A percentile compares a stretch with the other conserved stretches of the same genome.
Conservation (phyloP, 2,329 filamentous ascomycete species). For the Aspergillus nomiae region DNA sequence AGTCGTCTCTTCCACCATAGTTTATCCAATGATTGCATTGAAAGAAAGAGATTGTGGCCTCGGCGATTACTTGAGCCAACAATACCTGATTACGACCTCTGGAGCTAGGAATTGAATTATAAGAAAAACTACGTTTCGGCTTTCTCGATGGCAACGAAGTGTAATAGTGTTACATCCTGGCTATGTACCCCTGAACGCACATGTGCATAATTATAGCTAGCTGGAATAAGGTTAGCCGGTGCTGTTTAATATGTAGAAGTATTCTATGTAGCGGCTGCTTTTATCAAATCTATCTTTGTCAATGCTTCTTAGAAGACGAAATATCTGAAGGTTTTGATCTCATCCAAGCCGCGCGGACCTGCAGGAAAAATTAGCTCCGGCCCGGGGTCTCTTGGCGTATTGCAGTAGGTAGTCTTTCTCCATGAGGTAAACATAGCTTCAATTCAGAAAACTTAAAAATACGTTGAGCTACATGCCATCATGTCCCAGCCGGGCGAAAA, state of each 20-base stretch:
- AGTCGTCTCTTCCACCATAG: neutral
- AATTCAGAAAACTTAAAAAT: neutral
- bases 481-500: slow-evolving; percentile 24
- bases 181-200: neutral
- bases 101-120: neutral
- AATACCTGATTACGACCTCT: neutral
- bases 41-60: neutral
- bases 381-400: neutral
- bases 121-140: neutral
- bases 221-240: neutral
- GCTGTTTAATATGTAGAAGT: neutral
- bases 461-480: neutral
- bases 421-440: neutral
- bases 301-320: too few species aligned
- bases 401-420: neutral
- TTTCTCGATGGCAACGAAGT: neutral
- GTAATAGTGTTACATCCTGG: neutral
- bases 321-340: too few species aligned
- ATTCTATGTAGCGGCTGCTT: neutral
- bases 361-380: slow-evolving; percentile 1
- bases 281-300: neutral
- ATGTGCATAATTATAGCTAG: neutral
- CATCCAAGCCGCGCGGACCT: too few species aligned
- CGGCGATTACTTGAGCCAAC: neutral
- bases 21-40: neutral